Percentiles rank a stretch among this genome's conserved stretches.
Evolutionary conservation across 805 yeast genomes (phyloP).

Genomic region (Candida nonsorbophila): DNA sequence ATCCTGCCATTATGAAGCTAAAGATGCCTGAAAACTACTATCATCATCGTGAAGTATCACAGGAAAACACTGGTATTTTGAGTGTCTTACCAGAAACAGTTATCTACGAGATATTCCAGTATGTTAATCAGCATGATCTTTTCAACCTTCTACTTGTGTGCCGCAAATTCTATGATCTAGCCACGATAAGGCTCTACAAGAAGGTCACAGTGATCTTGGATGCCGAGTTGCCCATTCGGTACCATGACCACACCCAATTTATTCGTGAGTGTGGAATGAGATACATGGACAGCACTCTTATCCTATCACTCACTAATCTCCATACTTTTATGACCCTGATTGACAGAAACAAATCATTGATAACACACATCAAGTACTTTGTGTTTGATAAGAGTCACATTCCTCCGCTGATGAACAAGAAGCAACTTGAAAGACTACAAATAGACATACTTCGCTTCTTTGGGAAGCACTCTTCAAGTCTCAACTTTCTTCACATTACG

Average conservation of each 20-base stretch:
- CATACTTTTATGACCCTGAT: conserved; percentile 14
- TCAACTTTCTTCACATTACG: conserved; percentile 27
- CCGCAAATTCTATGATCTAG: conserved; percentile 14
- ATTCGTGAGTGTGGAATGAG: conserved; percentile 22
- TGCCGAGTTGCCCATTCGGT: conserved; percentile 20
- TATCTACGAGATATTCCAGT: conserved; percentile 12
- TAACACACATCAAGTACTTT: conserved; percentile 20
- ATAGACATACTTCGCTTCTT: conserved; percentile 19
- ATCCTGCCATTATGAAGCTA: no score
- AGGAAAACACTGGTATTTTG: no score
- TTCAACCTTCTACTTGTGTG: conserved; percentile 18
- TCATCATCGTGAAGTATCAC: no score
- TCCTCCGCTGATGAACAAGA: not conserved
- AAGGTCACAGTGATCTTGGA: conserved; percentile 24
- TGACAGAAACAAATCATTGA: conserved; percentile 11
- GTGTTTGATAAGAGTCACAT: conserved; percentile 29
- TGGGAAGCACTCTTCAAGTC: conserved; percentile 15
- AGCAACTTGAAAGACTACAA: conserved; percentile 13
- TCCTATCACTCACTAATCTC: conserved; percentile 14
- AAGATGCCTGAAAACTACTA: no score
- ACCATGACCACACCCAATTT: conserved; percentile 11
- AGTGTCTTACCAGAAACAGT: conserved; percentile 2
- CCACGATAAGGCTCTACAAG: conserved; percentile 19
- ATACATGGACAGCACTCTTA: conserved; percentile 26
- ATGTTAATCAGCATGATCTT: conserved; percentile 28